A percentile compares a stretch with the other conserved stretches of the same genome.
phyloP scores from a whole-genome alignment of 2,329 filamentous ascomycete species.

The Xylaria sp. region DNA sequence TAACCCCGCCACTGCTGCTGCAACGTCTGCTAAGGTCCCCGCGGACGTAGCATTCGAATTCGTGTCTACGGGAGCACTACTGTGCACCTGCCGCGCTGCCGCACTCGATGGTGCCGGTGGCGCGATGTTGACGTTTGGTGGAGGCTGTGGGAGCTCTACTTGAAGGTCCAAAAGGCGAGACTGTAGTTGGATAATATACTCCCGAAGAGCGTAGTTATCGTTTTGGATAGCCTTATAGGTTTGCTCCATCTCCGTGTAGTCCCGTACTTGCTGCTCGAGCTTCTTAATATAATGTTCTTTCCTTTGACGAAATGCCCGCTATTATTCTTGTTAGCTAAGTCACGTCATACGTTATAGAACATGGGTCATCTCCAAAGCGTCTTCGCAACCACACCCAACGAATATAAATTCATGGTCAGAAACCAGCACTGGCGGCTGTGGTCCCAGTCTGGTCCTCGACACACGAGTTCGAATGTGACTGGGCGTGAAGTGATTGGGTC shows the following conservation, averaged over 20 bases:
- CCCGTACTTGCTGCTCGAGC: conserved; percentile 90
- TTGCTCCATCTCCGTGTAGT: conserved; percentile 78
- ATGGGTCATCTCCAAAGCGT: neutral
- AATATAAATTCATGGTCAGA: neutral
- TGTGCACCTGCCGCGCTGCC: conserved; percentile 42
- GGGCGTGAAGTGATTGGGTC: neutral
- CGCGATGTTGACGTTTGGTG: conserved; percentile 78
- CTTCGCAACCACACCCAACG: neutral
- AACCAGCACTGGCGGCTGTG: neutral
- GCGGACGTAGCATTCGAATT: conserved; percentile 41
- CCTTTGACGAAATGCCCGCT: conserved; percentile 96
- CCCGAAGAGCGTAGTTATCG: conserved; percentile 89
- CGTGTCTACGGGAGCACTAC: conserved; percentile 37
- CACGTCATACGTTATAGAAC: neutral
- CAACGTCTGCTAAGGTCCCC: conserved; percentile 51
- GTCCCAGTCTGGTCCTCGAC: neutral
- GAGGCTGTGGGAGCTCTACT: conserved; percentile 85
- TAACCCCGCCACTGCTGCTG: conserved; percentile 49
- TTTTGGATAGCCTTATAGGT: conserved; percentile 82
- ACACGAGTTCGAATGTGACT: conserved; percentile 11
- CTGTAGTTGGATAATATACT: conserved; percentile 93
- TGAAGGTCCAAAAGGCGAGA: conserved; percentile 84
- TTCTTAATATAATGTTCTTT: conserved; percentile 99
- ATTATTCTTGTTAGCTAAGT: conserved; percentile 28
- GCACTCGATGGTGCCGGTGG: conserved; percentile 50